Base-by-base conservation (phyloP, 2,329 filamentous ascomycete species). In the Diaporthe sp. region DNA sequence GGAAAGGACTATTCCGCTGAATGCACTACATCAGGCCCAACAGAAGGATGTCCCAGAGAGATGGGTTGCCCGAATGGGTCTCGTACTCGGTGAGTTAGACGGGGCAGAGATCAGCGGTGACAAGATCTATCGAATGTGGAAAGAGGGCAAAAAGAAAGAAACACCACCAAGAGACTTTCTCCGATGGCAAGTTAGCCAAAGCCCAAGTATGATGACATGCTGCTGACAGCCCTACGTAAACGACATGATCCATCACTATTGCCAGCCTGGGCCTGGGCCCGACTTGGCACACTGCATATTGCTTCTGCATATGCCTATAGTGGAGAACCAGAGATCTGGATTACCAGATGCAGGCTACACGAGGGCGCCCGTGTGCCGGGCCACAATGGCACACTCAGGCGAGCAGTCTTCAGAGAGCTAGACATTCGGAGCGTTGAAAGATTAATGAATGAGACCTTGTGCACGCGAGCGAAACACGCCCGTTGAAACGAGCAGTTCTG, bases 191-290 rank as follows among this genome's bases (percentile, higher is more conserved):
- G 42, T 22, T 39, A 47, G 31, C 63, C 47, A 39, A 42, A 34
- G n/a, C 63, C 9, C 10, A 39, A 13, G 9, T 53, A 22, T 53
- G 31, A 20, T 39, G 37, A 20, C 61, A 67, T 8, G 44, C 5
- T 67, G 63, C 63, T 68, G 44, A 51, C 63, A 68, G 63, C 63
- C 63, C 63, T 51, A 37, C 22, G 44, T 31, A 37, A 17, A 65
- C 25, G 25, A 47, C 22, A 42, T 31, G 39, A 5, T 3, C 15
- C 6, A 20, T 65, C 25, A 37, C 42, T 47, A 3, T n/a, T 65
- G 25, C 15, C 15, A 42, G 34, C 37, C 58, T 12, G 22, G 22
- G 34, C 34, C 58, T 42, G 58, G 22, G 58, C 58, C 37, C 37
- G 58, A 61, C 58, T 61, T 61, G 58, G 58, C 58, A 61, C 15